phyloP scores from a whole-genome alignment of 352 stramenopile species.

The Phytopythium ostracodes region DNA sequence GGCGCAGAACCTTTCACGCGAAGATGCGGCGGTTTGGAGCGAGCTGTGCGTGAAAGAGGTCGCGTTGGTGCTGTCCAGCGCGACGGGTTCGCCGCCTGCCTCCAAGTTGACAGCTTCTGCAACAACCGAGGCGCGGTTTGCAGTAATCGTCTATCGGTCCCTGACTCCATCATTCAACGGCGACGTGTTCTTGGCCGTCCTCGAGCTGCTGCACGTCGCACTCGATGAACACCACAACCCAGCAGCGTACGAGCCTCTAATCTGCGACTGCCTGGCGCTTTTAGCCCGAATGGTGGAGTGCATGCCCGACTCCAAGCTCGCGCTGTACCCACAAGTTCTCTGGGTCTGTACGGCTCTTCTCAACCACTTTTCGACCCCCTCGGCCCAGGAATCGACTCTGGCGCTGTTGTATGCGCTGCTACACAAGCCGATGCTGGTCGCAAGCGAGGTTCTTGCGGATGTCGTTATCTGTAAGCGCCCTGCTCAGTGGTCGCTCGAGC shows the following conservation, averaged over 20 bases:
- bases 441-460: slow-evolving; percentile 34
- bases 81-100: background rate
- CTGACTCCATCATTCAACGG: slow-evolving; percentile 49
- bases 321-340: slow-evolving; percentile 71
- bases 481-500: slow-evolving; percentile 31
- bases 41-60: slow-evolving; percentile 61
- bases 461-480: slow-evolving; percentile 48
- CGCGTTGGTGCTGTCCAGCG: slow-evolving; percentile 31
- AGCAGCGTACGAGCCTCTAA: slow-evolving; percentile 14
- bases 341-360: slow-evolving; percentile 73
- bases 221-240: slow-evolving; percentile 36
- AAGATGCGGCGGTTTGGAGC: slow-evolving; percentile 36
- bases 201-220: slow-evolving; percentile 44
- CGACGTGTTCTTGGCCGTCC: slow-evolving; percentile 51
- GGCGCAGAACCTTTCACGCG: slow-evolving; percentile 21
- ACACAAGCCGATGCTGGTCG: slow-evolving; percentile 40
- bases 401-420: slow-evolving; percentile 44
- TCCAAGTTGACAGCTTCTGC: background rate
- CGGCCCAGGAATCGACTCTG: slow-evolving; percentile 25
- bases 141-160: slow-evolving; percentile 43
- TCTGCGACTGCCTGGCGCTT: slow-evolving; percentile 40
- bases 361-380: slow-evolving; percentile 33
- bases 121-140: slow-evolving; percentile 32
- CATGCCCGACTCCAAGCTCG: slow-evolving; percentile 52
- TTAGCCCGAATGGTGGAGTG: slow-evolving; percentile 30